phyloP scores from a whole-genome alignment of 2,329 filamentous ascomycete species.

The Exophiala phaeomuriformis region DNA sequence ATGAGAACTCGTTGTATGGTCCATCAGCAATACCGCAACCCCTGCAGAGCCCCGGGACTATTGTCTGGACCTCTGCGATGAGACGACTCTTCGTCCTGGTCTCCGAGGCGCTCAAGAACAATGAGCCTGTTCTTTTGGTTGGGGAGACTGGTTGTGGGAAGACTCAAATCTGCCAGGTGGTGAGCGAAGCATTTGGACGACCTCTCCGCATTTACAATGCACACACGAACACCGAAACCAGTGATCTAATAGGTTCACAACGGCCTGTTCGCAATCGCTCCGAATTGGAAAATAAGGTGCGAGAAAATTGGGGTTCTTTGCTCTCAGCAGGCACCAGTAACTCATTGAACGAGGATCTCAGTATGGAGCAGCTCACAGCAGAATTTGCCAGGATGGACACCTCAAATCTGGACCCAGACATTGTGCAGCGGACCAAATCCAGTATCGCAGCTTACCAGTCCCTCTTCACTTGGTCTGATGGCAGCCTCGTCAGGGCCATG shows the following conservation, averaged over 20 bases:
- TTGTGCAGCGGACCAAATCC: conserved; percentile 39
- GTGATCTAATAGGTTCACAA: conserved; percentile 93
- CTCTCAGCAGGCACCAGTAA: conserved; percentile 9
- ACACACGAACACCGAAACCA: conserved; percentile 96
- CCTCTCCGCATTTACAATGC: conserved; percentile 87
- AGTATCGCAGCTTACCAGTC: conserved; percentile 64
- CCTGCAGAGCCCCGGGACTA: conserved; percentile 32
- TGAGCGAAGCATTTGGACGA: conserved; percentile 71
- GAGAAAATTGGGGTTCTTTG: conserved; percentile 50
- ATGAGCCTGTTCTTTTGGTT: conserved; percentile 88
- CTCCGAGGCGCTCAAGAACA: conserved; percentile 75
- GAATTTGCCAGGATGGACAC: conserved; percentile 20
- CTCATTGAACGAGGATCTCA: conserved; percentile 35
- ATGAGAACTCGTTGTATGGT: conserved; percentile 66
- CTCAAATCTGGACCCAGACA: conserved; percentile 39
- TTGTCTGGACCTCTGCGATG: conserved; percentile 97
- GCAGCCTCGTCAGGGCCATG: conserved; percentile 90
- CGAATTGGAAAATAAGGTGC: conserved; percentile 60
- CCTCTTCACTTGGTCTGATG: conserved; percentile 94
- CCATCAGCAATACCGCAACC: conserved; percentile 28
- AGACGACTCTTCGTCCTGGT: conserved; percentile 82
- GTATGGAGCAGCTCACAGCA: conserved; percentile 22
- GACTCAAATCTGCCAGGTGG: conserved; percentile 88
- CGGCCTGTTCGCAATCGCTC: conserved; percentile 80
- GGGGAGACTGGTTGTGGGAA: conserved; percentile 98